Evolutionary conservation across 2,329 filamentous ascomycete genomes (phyloP), one percentile per base, ranked within the genome.

Genomic region (Colletotrichum zoysiae): DNA sequence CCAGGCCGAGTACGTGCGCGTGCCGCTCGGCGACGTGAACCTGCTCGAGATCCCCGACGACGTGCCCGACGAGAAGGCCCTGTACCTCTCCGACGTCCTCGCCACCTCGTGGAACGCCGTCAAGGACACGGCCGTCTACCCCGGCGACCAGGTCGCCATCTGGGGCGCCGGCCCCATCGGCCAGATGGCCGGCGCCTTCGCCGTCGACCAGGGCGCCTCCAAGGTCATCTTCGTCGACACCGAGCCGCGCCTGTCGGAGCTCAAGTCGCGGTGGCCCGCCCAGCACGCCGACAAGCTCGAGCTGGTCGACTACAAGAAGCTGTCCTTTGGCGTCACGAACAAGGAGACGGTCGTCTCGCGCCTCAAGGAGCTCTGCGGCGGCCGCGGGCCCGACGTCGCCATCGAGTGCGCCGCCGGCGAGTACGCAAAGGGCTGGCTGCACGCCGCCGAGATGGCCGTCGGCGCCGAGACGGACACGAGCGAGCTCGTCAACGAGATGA

Each of bases 91-190:
- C 1, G 95, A 97, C 79, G 93, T 97, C 0, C 81, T 97, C 2
- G 85, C 86, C 23, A 97, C 95, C 0, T 91, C 91, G 12, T 97
- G 93, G 87, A 91, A 97, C 78, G 90, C 89, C 63, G 93, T 97
- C 48, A 91, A 95, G 53, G 94, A 97, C 77, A 97, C 94, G 0
- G 92, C 89, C 1, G 92, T 97, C n/a, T 91, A 93, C 74, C 85
- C 91, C 44, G 90, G 88, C 16, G 94, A 97, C 76, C 85, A 90
- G 2, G 94, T 97, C 1, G 94, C 93, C 44, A 90, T 97, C 72
- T 97, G 93, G 73, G 94, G 94, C n/a, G 93, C 91, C 0, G 94
- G 94, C 0, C 95, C 94, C 0, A 93, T 97, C 63, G 94, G 95
- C 0, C 93, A 97, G 77, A 96, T 97, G 92, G 89, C 87, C 2